Evolutionary conservation across 2,329 filamentous ascomycete genomes (phyloP).

Genomic region (Cyclaneusma minus): DNA sequence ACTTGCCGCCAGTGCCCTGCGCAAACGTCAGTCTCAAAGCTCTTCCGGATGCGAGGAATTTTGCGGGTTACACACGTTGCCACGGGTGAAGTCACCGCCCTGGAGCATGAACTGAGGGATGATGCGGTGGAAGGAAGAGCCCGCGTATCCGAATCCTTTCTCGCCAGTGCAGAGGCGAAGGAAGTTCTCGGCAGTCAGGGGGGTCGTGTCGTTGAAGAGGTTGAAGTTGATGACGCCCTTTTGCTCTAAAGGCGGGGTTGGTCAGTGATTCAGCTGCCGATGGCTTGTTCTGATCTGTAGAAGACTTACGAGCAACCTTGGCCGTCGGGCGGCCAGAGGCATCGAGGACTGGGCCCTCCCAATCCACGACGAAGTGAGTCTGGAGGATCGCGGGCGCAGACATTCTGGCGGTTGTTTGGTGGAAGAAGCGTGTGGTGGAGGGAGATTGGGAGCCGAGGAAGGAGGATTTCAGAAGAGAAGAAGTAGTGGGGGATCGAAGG

Average conservation of each 20-base stretch:
- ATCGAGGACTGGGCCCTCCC: conserved; percentile 58
- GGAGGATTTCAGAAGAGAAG: no score
- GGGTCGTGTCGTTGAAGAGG: conserved; percentile 73
- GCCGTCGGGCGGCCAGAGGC: conserved; percentile 37
- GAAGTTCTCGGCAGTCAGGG: conserved; percentile 82
- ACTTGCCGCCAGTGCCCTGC: conserved; percentile 80
- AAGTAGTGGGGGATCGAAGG: no score
- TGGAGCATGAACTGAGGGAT: conserved; percentile 92
- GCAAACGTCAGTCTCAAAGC: no score
- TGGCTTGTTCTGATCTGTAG: conserved; percentile 4
- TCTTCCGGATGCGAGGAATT: no score
- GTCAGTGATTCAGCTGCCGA: conserved; percentile 9
- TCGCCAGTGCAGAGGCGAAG: conserved; percentile 65
- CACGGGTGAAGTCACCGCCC: conserved; percentile 88
- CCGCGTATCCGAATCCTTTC: conserved; percentile 71
- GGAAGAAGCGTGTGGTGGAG: no score
- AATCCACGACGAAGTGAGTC: conserved; percentile 58
- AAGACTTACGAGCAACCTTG: conserved; percentile 41
- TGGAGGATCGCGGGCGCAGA: no score
- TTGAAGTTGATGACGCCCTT: conserved; percentile 73
- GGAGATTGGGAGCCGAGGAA: no score
- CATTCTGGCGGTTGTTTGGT: no score
- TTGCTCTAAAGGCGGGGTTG: conserved; percentile 38
- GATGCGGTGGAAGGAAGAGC: conserved; percentile 81
- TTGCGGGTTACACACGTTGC: conserved; percentile 55